Evolutionary conservation across 1,139 yeast genomes (phyloP).

Genomic region (Scheffersomyces stambukii): DNA sequence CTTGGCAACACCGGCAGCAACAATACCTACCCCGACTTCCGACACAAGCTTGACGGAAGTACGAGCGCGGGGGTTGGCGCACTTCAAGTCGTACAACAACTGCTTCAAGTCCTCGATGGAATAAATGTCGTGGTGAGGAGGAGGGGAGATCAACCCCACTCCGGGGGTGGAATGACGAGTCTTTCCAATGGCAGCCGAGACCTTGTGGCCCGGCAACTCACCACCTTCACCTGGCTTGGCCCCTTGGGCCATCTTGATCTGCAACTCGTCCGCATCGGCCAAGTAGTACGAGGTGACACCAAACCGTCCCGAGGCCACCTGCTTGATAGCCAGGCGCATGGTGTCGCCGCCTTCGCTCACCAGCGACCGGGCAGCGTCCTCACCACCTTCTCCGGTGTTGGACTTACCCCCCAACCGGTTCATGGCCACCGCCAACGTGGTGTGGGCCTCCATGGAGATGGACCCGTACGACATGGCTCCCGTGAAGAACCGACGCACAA

Average conservation of each 20-base stretch:
- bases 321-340: conserved; percentile 97
- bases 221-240: conserved; percentile 99
- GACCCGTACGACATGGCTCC: conserved; percentile 99
- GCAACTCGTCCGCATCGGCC: conserved; percentile 95
- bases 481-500: conserved; percentile 93
- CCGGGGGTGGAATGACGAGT: conserved; percentile 97
- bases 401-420: conserved; percentile 96
- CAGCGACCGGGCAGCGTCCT: conserved; percentile 86
- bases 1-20: conserved; percentile 98
- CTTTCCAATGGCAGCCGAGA: conserved; percentile 81
- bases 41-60: conserved; percentile 95
- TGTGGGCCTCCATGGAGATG: conserved; percentile 96
- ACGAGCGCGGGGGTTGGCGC: conserved; percentile 95
- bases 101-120: conserved; percentile 98
- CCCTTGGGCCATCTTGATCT: conserved; percentile 98
- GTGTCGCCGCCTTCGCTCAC: conserved; percentile 87
- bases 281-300: conserved; percentile 95
- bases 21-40: conserved; percentile 98
- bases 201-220: conserved; percentile 95
- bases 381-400: conserved; percentile 99
- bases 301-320: conserved; percentile 96
- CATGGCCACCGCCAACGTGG: conserved; percentile 97
- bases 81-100: conserved; percentile 91
- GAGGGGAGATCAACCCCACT: conserved; percentile 96
- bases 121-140: conserved; percentile 97